Conservation (phyloP, 2,329 filamentous ascomycete species). For the Alternaria consortialis region DNA sequence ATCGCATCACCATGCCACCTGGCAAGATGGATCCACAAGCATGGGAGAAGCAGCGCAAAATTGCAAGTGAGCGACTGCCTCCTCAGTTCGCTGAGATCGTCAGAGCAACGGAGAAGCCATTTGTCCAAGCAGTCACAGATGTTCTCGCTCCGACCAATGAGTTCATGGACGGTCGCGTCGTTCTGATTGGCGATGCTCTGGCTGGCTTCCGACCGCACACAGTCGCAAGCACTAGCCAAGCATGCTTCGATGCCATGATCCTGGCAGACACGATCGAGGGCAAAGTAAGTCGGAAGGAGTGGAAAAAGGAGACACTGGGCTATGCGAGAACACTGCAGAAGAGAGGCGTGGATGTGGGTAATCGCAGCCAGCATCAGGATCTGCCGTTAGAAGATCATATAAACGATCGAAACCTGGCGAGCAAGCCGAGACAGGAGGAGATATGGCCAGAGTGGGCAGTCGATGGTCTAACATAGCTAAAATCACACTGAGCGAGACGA, state of each 20-base stretch:
- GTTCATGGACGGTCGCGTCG: constrained; percentile 54
- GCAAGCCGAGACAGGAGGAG: constrained; percentile 21
- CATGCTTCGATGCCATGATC: constrained; percentile 55
- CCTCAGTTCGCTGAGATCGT: constrained; percentile 56
- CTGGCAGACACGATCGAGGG: constrained; percentile 54
- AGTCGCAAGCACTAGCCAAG: constrained; percentile 58
- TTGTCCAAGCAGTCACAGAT: constrained; percentile 59
- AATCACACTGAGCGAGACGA: neutral
- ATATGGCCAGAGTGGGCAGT: constrained; percentile 38
- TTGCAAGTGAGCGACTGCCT: constrained; percentile 46
- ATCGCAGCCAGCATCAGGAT: constrained; percentile 53
- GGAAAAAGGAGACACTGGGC: constrained; percentile 49
- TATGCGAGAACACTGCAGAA: constrained; percentile 52
- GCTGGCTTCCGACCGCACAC: constrained; percentile 59
- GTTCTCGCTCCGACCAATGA: constrained; percentile 49
- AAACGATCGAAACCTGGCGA: constrained; percentile 23
- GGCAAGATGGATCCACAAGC: constrained; percentile 51
- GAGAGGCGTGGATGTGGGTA: constrained; percentile 52
- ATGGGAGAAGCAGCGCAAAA: constrained; percentile 51
- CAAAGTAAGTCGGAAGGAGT: constrained; percentile 45
- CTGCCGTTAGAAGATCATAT: constrained; percentile 37
- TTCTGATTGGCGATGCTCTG: constrained; percentile 60
- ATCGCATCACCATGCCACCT: constrained; percentile 56
- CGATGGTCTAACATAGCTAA: neutral
- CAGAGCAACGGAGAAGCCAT: constrained; percentile 52